Evolutionary conservation across 768 basidiomycete genomes (phyloP).

Genomic region (Rhodotorula babjevae): DNA sequence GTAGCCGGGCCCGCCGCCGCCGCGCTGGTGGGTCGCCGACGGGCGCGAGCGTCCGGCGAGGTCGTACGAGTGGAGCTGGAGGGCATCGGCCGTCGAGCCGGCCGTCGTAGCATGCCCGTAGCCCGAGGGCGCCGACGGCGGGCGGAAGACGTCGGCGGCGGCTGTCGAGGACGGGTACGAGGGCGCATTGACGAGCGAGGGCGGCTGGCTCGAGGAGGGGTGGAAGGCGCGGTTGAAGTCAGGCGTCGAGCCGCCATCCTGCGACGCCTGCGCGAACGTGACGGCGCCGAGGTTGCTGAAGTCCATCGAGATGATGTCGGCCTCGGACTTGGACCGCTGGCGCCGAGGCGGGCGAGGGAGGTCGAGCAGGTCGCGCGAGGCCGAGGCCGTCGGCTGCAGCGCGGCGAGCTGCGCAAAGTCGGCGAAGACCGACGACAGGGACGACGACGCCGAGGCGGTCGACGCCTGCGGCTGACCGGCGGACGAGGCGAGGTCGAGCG

Average conservation of each 20-base stretch:
- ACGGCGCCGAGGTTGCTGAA: not conserved
- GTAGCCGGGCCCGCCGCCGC: slow-evolving; percentile 4
- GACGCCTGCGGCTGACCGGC: not conserved
- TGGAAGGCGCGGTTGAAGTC: not conserved
- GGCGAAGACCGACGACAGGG: not conserved
- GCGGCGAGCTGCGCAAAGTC: slow-evolving; percentile 4
- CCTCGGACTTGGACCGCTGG: slow-evolving; percentile 25
- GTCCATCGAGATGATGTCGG: slow-evolving; percentile 25
- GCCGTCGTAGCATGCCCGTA: not conserved
- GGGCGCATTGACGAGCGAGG: not conserved
- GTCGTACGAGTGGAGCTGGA: slow-evolving; percentile 7
- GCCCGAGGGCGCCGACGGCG: not conserved
- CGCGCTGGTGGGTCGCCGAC: not conserved
- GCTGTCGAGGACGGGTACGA: not conserved
- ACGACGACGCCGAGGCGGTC: not conserved
- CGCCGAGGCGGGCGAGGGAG: slow-evolving; percentile 2
- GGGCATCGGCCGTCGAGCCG: not conserved
- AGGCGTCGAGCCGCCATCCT: not conserved
- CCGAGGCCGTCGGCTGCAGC: not conserved
- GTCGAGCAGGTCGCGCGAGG: slow-evolving; percentile 5
- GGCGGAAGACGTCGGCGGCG: not conserved
- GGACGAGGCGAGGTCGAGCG: not conserved
- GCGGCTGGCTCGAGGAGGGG: not conserved
- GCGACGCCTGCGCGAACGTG: not conserved
- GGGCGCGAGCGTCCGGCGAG: not conserved